phyloP scores from a whole-genome alignment of 495 filamentous ascomycete species.

The Aspergillus egyptiacus region DNA sequence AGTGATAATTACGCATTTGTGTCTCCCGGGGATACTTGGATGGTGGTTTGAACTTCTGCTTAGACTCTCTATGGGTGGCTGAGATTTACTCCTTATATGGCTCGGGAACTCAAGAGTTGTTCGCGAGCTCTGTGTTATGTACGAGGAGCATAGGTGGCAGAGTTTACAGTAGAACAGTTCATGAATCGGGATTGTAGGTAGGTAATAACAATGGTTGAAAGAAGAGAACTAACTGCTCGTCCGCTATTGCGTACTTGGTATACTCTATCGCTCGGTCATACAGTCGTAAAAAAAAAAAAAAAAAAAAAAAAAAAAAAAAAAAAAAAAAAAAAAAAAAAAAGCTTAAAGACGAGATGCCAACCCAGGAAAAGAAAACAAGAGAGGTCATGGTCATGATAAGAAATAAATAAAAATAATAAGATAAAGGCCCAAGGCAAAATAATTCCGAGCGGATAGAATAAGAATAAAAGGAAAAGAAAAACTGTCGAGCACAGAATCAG shows the following conservation, averaged over 20 bases:
- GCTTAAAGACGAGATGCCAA: neutral
- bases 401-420: neutral
- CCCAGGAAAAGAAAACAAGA: neutral
- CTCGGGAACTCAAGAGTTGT: too few relatives aligned
- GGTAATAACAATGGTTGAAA: too few relatives aligned
- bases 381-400: neutral
- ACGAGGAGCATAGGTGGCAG: too few relatives aligned
- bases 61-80: too few relatives aligned
- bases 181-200: too few relatives aligned
- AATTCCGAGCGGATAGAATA: neutral
- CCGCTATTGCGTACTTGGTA: neutral
- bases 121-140: too few relatives aligned
- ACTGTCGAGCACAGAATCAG: neutral
- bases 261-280: constrained; percentile 5
- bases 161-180: too few relatives aligned
- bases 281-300: constrained; percentile 2
- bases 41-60: too few relatives aligned
- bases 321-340: neutral
- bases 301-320: neutral
- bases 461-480: neutral
- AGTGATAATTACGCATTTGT: too few relatives aligned
- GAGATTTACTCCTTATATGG: too few relatives aligned
- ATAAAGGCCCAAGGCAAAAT: neutral
- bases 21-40: too few relatives aligned
- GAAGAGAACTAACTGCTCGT: neutral